Evolutionary conservation across 306 rosid species (phyloP), one percentile per base, ranked within the genome.

Genomic region (Astragalus membranaceus): DNA sequence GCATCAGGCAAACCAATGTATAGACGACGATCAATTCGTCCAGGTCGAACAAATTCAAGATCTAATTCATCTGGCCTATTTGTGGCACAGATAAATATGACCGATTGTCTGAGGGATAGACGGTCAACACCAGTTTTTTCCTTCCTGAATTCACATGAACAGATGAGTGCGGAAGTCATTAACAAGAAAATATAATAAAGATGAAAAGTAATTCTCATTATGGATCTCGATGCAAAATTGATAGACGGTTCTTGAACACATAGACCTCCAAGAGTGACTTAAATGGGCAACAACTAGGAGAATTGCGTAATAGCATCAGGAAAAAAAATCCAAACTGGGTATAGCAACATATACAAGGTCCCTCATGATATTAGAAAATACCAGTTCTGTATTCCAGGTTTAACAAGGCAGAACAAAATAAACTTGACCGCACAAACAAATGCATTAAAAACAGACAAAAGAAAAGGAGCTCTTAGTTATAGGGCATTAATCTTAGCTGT

Each of bases 51-150:
- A 75, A 94, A 94, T 49, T 90, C 98, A 59, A 68, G 88, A 83
- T 94, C 97, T 80, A 94, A 75, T 67, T 94, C 98, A 73, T 94
- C 97, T 11, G 98, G 95, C 82, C 97, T 84, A 77, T 94, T 94
- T 50, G 97, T 94, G 44, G 97, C 98, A 87, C 96, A 94, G 61
- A 94, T 83, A 80, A 94, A 94, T 84, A 94, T 90, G 73, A 94
- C 92, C 58, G 98, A 96, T 90, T 90, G 98, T 85, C 92, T 84
- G 10, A 94, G 95, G 49, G 97, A 94, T 69, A 87, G 80, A 54
- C 97, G 87, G 78, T 88, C 97, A 67, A 94, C 85, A 14, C 97
- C 97, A 12, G 77, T 88, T 86, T 61, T 94, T 64, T 90, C 97
- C 90, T 94, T 90, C 85, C 98, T 94, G 77, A 70, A 23, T 48